Conservation (phyloP, 306 rosid genomes). For the Citrullus amarus region DNA sequence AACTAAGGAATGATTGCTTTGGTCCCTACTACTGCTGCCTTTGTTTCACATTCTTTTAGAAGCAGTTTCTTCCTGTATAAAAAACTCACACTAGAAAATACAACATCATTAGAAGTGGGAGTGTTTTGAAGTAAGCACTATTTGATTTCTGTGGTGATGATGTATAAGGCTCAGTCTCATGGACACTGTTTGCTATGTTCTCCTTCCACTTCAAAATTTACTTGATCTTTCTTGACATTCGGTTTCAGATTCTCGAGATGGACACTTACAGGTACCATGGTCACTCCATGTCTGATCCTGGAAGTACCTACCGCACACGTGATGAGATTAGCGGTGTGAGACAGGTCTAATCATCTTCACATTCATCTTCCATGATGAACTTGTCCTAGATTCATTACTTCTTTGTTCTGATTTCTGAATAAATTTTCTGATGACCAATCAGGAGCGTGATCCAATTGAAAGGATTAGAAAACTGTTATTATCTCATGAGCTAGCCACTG, state of each 20-base stretch:
- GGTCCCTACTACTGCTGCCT: background rate
- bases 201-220: constrained; percentile 3
- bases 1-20: too few species aligned
- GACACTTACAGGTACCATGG: constrained; percentile 97
- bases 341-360: constrained; percentile 42
- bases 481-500: constrained; percentile 63
- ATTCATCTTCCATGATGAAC: background rate
- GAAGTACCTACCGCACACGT: constrained; percentile 95
- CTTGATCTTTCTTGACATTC: constrained; percentile 14
- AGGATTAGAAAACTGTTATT: constrained; percentile 70
- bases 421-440: constrained; percentile 9
- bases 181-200: background rate
- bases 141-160: background rate
- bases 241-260: constrained; percentile 83
- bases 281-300: constrained; percentile 98
- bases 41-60: background rate
- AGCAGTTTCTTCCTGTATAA: background rate
- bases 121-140: background rate
- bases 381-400: background rate
- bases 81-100: background rate
- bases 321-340: constrained; percentile 92
- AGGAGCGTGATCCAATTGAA: constrained; percentile 98
- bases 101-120: background rate
- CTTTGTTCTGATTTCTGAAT: constrained; percentile 1
- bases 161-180: background rate